Conservation (phyloP, 2,329 filamentous ascomycete species). For the Lasiodiplodia gonubiensis region DNA sequence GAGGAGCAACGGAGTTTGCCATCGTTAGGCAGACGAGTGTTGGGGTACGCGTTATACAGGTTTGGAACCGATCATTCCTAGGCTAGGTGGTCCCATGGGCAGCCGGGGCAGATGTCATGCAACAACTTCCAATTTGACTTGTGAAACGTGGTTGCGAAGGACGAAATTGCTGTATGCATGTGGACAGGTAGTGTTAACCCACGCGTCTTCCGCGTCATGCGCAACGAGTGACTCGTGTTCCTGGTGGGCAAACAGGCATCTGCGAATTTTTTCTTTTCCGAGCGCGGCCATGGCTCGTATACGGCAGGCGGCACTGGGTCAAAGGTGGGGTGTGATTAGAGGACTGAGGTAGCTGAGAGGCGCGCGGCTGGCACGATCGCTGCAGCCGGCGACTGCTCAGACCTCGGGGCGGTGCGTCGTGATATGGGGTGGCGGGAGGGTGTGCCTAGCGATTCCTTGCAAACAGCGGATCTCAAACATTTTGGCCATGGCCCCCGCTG, state of each 20-base stretch:
- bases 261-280: not conserved
- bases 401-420: not conserved
- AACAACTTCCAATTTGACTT: not conserved
- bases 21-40: too few relatives aligned
- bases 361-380: conserved; percentile 19
- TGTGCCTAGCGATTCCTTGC: conserved; percentile 19
- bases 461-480: conserved; percentile 15
- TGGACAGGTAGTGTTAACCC: too few relatives aligned
- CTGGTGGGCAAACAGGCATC: conserved; percentile 6
- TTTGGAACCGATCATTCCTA: too few relatives aligned
- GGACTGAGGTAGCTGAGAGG: conserved; percentile 14
- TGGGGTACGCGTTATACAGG: too few relatives aligned
- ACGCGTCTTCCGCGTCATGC: conserved; percentile 14
- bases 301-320: not conserved
- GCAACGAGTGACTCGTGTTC: conserved; percentile 11
- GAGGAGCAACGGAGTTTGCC: too few relatives aligned
- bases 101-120: too few relatives aligned
- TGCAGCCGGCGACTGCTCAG: conserved; percentile 17
- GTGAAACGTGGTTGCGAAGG: not conserved
- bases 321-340: conserved; percentile 15
- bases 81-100: too few relatives aligned
- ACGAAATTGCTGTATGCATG: not conserved
- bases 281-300: not conserved
- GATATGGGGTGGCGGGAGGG: conserved; percentile 18
- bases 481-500: not conserved